These are phyloP conservation scores for Dipteronia dyeriana DNA, from an alignment of 345 rosid genomes.

Conservation along the genomic window DNA sequence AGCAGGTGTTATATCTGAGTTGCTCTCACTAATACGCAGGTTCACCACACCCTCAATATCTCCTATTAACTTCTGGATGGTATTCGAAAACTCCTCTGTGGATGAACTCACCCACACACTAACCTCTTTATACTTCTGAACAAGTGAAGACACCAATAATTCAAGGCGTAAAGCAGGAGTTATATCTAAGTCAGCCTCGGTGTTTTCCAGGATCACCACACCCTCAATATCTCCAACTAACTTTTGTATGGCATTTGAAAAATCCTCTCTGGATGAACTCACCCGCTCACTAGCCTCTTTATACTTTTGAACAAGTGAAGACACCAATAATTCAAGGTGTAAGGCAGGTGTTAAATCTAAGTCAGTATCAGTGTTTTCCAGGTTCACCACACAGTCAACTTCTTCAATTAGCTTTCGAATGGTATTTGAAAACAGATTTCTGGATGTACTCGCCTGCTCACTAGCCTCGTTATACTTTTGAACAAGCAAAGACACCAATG, in stretches of 20 bases:
- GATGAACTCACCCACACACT: background rate
- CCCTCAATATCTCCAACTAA: background rate
- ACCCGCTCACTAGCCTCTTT: conserved; percentile 51
- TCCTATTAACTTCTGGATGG: conserved; percentile 3
- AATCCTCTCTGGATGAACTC: conserved; percentile 37
- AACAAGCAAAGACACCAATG: background rate
- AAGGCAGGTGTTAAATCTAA: conserved; percentile 42
- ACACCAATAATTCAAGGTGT: conserved; percentile 59
- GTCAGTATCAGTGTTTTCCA: conserved; percentile 39
- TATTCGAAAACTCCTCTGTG: background rate
- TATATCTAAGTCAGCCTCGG: background rate
- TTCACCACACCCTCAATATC: background rate
- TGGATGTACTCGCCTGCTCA: background rate
- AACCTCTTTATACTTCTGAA: background rate
- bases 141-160: conserved; percentile 4
- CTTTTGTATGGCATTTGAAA: conserved; percentile 2
- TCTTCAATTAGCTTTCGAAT: conserved; percentile 56
- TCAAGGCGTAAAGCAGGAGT: background rate
- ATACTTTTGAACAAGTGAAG: conserved; percentile 63
- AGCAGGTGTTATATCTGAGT: background rate
- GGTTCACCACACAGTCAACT: conserved; percentile 57
- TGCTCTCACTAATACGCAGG: background rate
- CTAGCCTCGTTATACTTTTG: background rate
- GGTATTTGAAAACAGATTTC: conserved; percentile 23
- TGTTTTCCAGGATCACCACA: background rate